Evolutionary conservation across 139 green algal genomes (phyloP), one percentile per base, ranked within the genome.

Genomic region (Protoeuglena noctilucae): DNA sequence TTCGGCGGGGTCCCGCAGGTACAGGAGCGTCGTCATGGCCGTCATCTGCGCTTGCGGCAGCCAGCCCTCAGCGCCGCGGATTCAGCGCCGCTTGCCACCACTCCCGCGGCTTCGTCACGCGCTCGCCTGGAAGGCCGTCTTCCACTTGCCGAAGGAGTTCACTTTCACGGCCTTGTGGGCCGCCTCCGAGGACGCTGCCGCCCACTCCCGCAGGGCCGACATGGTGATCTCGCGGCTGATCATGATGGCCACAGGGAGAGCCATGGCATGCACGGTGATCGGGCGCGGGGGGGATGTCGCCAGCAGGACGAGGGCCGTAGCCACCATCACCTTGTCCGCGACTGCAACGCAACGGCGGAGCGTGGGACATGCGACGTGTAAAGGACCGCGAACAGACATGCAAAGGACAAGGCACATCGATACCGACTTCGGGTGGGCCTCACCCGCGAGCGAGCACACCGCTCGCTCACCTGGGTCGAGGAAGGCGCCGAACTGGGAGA

Each of bases 11-110:
- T 61, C 48, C 39, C 77, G 65, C 53, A 80, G 51, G 23, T 80
- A 49, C 47, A 92, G 68, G 53, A 92, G 67, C 50, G 69, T 26
- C 0, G 56, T 66, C 69, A 88, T 85, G 22, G 69, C 70, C 24
- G 74, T 67, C 78, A 74, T 76, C 30, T 75, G 68, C 48, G n/a
- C n/a, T n/a, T n/a, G n/a, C n/a, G n/a, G n/a, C n/a, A n/a, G n/a
- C n/a, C n/a, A 69, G 57, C 39, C 55, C 30, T 22, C 22, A 22
- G 21, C 21, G 48, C 2, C 31, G 25, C 4, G 62, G 54, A 28
- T 62, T 16, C 54, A 67, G 40, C 3, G 54, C 54, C 2, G 63
- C n/a, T 48, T 7, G 47, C 23, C 2, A 40, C n/a, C n/a, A n/a
- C n/a, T n/a, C n/a, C n/a, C n/a, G n/a, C n/a, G n/a, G n/a, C n/a